Percentiles rank a stretch among this genome's conserved stretches.
Evolutionary conservation across 108 stramenopile species (phyloP).

Genomic region (Cyclotella kingstonii): DNA sequence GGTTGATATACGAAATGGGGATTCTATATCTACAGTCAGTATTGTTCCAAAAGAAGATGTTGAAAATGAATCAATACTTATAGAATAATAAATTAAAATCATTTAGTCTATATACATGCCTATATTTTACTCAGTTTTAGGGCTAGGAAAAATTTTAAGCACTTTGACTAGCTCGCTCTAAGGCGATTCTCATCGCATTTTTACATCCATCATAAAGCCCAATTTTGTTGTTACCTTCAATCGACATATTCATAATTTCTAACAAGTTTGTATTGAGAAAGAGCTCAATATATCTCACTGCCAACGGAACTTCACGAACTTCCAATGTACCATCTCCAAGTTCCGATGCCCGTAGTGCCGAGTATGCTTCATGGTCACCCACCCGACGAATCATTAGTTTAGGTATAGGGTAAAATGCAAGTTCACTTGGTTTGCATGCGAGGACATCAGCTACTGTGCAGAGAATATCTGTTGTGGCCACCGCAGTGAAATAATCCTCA

Average conservation of each 20-base stretch:
- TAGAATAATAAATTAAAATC: background rate
- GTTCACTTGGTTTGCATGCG: conserved; percentile 86
- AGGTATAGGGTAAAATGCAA: conserved; percentile 90
- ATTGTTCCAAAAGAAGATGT: conserved; percentile 57
- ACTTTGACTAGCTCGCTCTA: conserved; percentile 49
- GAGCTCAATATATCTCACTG: conserved; percentile 66
- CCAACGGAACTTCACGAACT: conserved; percentile 73
- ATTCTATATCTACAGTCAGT: conserved; percentile 76
- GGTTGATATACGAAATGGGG: conserved; percentile 63
- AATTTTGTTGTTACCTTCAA: conserved; percentile 72
- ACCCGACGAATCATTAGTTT: conserved; percentile 92
- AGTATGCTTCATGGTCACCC: conserved; percentile 90
- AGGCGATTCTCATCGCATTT: conserved; percentile 69
- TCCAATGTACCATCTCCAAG: conserved; percentile 88
- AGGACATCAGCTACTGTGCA: conserved; percentile 86
- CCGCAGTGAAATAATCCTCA: conserved; percentile 90
- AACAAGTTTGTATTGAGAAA: conserved; percentile 67
- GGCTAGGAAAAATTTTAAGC: too few relatives aligned
- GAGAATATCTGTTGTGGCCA: conserved; percentile 89
- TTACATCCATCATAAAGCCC: conserved; percentile 85
- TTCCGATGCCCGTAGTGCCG: conserved; percentile 81
- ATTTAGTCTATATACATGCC: conserved; percentile 1
- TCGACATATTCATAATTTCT: conserved; percentile 69
- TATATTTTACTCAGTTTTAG: too few relatives aligned
- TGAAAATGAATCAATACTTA: background rate